Conservation (phyloP, 768 basidiomycete species). For the Clitopilus passeckerianus region DNA sequence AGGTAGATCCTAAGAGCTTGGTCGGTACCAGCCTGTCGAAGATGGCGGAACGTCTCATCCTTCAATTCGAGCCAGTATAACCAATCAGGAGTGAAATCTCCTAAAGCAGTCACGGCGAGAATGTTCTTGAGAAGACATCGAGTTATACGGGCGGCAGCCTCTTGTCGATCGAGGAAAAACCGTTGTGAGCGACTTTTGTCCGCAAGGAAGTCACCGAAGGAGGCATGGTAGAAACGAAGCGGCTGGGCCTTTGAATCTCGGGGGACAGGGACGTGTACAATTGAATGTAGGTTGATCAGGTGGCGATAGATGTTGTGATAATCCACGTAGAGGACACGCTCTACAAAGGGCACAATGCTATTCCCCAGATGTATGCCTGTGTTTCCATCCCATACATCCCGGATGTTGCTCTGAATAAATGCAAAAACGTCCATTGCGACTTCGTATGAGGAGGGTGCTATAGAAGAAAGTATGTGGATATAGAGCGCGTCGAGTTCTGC, state of each 20-base stretch:
- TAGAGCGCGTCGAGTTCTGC: conserved; percentile 9
- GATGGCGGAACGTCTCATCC: not conserved
- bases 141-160: not conserved
- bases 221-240: not conserved
- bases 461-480: conserved; percentile 2
- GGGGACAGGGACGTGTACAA: not conserved
- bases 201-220: not conserved
- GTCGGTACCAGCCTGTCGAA: not conserved
- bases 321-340: not conserved
- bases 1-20: not conserved
- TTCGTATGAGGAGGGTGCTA: not conserved
- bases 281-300: not conserved
- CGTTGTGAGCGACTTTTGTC: not conserved
- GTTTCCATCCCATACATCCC: not conserved
- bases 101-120: not conserved
- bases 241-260: not conserved
- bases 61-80: not conserved
- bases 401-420: not conserved
- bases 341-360: not conserved
- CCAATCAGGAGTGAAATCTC: not conserved
- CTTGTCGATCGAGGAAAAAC: not conserved
- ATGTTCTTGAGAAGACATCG: not conserved
- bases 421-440: not conserved
- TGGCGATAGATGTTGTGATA: not conserved
- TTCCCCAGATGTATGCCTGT: not conserved